Percentiles rank a stretch among this genome's conserved stretches.
Evolutionary conservation across 2,329 filamentous ascomycete genomes (phyloP).

Genomic region (Dactylellina cionopaga): DNA sequence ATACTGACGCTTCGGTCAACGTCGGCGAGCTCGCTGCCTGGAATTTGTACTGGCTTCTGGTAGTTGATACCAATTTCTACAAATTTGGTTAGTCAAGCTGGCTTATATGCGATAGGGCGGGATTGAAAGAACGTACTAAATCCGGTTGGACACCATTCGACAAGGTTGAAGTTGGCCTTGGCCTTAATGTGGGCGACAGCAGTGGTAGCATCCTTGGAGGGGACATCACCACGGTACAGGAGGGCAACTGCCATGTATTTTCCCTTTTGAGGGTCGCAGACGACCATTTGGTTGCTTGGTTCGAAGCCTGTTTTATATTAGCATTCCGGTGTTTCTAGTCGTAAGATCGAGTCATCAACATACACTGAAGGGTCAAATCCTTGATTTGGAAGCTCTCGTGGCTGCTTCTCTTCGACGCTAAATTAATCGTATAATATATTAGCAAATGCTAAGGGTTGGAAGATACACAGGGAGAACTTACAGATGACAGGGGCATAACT

Average conservation of each 20-base stretch:
- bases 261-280: slow-evolving; percentile 73
- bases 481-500: slow-evolving; percentile 73
- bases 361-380: slow-evolving; percentile 75
- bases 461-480: background rate
- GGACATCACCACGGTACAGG: slow-evolving; percentile 73
- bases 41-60: slow-evolving; percentile 68
- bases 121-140: slow-evolving; percentile 66
- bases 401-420: slow-evolving; percentile 73
- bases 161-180: slow-evolving; percentile 72
- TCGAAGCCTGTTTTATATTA: slow-evolving; percentile 66
- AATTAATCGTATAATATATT: slow-evolving; percentile 3
- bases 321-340: background rate
- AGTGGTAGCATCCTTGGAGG: slow-evolving; percentile 70
- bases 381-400: slow-evolving; percentile 89
- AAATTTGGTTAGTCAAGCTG: background rate
- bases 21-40: slow-evolving; percentile 66
- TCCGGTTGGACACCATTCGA: slow-evolving; percentile 75
- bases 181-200: slow-evolving; percentile 72
- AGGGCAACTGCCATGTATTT: slow-evolving; percentile 76
- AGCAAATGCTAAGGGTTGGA: background rate
- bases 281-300: slow-evolving; percentile 76
- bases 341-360: slow-evolving; percentile 40
- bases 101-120: background rate
- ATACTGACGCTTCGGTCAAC: slow-evolving; percentile 70
- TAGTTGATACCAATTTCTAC: slow-evolving; percentile 72